Conservation (phyloP, 2,329 filamentous ascomycete genomes). For the Aureobasidium melanogenum region DNA sequence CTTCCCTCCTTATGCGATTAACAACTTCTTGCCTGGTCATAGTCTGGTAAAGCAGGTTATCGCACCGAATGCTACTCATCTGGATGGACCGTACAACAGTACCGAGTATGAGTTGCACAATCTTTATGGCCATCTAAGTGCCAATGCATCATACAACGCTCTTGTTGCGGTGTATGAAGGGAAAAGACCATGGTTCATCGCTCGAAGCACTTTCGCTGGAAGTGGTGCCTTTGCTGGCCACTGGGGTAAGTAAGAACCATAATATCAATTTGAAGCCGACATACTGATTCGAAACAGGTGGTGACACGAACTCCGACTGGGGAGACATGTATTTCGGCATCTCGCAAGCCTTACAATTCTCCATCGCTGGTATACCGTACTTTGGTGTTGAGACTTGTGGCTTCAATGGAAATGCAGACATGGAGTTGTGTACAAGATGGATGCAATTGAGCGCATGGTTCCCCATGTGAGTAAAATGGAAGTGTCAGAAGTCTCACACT, state of each 20-base stretch:
- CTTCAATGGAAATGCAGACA: conserved; percentile 19
- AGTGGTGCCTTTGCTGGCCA: conserved; percentile 14
- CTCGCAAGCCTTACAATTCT: conserved; percentile 18
- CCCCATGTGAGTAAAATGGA: conserved; percentile 13
- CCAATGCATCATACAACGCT: conserved; percentile 18
- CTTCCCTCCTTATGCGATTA: conserved; percentile 21
- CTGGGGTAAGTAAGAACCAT: conserved; percentile 2
- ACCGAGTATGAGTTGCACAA: conserved; percentile 21
- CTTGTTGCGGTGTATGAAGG: conserved; percentile 9
- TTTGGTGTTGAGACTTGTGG: conserved; percentile 20
- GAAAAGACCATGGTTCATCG: conserved; percentile 14
- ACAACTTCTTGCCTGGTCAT: conserved; percentile 18
- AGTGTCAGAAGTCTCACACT: neutral
- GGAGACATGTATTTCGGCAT: conserved; percentile 21
- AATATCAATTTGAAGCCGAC: neutral
- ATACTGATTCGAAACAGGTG: conserved; percentile 1
- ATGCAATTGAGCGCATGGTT: conserved; percentile 21
- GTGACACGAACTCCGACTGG: conserved; percentile 14
- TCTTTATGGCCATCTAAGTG: conserved; percentile 17
- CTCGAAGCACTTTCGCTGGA: conserved; percentile 15
- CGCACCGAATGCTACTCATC: conserved; percentile 18
- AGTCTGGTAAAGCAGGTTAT: conserved; percentile 17
- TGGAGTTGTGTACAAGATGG: conserved; percentile 19
- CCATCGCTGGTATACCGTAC: conserved; percentile 19
- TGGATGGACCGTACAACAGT: conserved; percentile 18